A percentile compares a stretch with the other conserved stretches of the same genome.
phyloP scores from a whole-genome alignment of 2,329 filamentous ascomycete species.

The Fusarium burgessii region DNA sequence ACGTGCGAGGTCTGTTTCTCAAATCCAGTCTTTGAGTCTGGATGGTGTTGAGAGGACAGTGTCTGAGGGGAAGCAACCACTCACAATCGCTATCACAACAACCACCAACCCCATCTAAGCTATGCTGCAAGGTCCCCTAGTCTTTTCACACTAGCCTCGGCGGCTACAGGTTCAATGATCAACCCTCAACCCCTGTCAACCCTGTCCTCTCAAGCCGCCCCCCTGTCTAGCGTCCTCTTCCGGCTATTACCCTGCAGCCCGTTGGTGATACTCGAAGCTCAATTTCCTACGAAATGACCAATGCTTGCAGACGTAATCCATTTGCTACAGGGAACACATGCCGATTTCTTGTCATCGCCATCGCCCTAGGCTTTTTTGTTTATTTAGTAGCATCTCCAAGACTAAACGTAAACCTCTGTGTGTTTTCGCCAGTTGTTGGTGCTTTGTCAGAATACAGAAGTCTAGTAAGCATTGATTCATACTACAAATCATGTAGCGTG shows the following conservation, averaged over 20 bases:
- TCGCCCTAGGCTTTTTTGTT: neutral
- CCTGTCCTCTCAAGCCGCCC: neutral
- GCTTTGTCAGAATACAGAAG: too few species aligned
- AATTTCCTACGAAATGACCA: neutral
- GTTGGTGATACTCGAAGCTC: neutral
- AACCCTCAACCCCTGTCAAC: neutral
- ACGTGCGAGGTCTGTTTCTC: slow-evolving; percentile 18
- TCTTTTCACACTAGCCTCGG: slow-evolving; percentile 34
- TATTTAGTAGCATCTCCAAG: neutral
- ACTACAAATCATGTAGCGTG: neutral
- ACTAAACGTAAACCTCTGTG: neutral
- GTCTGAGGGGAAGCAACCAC: slow-evolving; percentile 24
- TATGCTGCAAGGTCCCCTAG: slow-evolving; percentile 26
- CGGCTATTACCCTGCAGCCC: neutral
- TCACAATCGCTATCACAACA: slow-evolving; percentile 18
- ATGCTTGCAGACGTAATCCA: neutral
- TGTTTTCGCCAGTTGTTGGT: neutral
- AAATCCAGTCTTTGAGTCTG: neutral
- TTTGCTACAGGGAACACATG: neutral
- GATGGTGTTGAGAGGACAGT: slow-evolving; percentile 1
- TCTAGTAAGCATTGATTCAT: neutral
- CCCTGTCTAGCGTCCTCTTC: neutral
- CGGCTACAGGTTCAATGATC: slow-evolving; percentile 35
- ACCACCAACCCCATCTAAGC: slow-evolving; percentile 15
- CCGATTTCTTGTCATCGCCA: neutral